These are phyloP conservation scores for Chloropicon primus DNA, from an alignment of 139 green algal species.

Conservation along the genomic window DNA sequence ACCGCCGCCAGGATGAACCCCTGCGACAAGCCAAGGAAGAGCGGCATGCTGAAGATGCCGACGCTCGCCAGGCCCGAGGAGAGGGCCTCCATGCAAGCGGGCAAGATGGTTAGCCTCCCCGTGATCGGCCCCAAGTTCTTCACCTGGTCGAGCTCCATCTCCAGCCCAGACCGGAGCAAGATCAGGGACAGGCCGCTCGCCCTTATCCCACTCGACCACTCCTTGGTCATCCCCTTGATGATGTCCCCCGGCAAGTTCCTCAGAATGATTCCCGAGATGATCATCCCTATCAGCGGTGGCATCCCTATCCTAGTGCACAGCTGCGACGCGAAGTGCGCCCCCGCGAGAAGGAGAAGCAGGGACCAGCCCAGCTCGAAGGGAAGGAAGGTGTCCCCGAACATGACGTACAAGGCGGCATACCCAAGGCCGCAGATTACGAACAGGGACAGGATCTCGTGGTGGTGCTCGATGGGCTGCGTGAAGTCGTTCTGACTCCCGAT, in stretches of 20 bases:
- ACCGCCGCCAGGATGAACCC: constrained; percentile 75
- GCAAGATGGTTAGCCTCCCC: constrained; percentile 31
- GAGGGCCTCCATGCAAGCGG: constrained; percentile 50
- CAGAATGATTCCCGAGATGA: constrained; percentile 44
- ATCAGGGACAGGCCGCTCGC: constrained; percentile 58
- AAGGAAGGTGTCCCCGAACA: neutral
- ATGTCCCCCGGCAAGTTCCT: constrained; percentile 38
- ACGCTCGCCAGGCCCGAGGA: constrained; percentile 38
- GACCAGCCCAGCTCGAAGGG: neutral
- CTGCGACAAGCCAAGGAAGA: constrained; percentile 39
- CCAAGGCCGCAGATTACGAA: neutral
- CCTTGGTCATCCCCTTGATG: constrained; percentile 28
- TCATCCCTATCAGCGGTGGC: constrained; percentile 54
- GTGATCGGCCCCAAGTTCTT: constrained; percentile 20
- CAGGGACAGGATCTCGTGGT: neutral
- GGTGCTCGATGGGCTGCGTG: neutral
- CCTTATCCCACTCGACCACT: constrained; percentile 51
- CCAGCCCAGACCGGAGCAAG: constrained; percentile 63
- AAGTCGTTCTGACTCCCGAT: neutral
- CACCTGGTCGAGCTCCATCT: constrained; percentile 53
- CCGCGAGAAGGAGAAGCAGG: constrained; percentile 4
- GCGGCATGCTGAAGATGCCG: constrained; percentile 30
- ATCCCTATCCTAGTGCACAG: constrained; percentile 19
- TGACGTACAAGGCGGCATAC: neutral
- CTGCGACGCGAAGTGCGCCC: constrained; percentile 15